Evolutionary conservation across 257 asterid species (phyloP).

Genomic region (Fraxinus excelsior): DNA sequence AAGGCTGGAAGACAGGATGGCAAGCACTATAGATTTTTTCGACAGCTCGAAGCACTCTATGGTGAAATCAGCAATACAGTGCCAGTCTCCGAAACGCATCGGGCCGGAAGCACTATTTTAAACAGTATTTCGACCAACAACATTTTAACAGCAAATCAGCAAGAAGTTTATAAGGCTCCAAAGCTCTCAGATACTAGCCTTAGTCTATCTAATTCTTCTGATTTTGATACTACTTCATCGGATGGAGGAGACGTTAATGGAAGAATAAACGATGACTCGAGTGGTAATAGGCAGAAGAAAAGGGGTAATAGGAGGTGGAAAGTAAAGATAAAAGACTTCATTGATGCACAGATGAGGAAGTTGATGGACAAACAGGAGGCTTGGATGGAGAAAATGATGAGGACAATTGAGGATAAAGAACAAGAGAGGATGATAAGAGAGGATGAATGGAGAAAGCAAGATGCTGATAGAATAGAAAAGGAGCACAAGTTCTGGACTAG

Average conservation of each 20-base stretch:
- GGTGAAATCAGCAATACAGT: slow-evolving; percentile 56
- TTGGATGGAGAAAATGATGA: slow-evolving; percentile 89
- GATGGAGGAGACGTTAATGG: slow-evolving; percentile 44
- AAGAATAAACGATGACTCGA: slow-evolving; percentile 18
- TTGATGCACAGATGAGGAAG: slow-evolving; percentile 73
- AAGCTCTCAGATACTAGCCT: slow-evolving; percentile 71
- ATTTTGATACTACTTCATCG: slow-evolving; percentile 53
- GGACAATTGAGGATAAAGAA: slow-evolving; percentile 73
- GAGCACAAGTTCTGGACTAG: slow-evolving; percentile 80
- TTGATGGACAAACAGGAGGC: slow-evolving; percentile 81
- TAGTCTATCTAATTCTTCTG: slow-evolving; percentile 71
- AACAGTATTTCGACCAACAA: slow-evolving; percentile 18
- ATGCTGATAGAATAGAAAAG: slow-evolving; percentile 62
- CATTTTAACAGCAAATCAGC: slow-evolving; percentile 29
- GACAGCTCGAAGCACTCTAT: slow-evolving; percentile 97
- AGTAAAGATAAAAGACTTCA: slow-evolving; percentile 59
- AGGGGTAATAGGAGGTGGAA: slow-evolving; percentile 60
- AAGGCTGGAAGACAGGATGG: slow-evolving; percentile 97
- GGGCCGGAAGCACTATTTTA: slow-evolving; percentile 21
- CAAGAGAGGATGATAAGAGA: slow-evolving; percentile 67
- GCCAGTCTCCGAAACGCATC: slow-evolving; percentile 42
- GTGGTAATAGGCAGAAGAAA: slow-evolving; percentile 41
- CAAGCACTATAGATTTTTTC: slow-evolving; percentile 84
- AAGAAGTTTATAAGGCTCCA: slow-evolving; percentile 38
- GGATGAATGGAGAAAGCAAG: slow-evolving; percentile 86